Evolutionary conservation across 1,139 yeast genomes (phyloP).

Genomic region (Geotrichum carabidarum): DNA sequence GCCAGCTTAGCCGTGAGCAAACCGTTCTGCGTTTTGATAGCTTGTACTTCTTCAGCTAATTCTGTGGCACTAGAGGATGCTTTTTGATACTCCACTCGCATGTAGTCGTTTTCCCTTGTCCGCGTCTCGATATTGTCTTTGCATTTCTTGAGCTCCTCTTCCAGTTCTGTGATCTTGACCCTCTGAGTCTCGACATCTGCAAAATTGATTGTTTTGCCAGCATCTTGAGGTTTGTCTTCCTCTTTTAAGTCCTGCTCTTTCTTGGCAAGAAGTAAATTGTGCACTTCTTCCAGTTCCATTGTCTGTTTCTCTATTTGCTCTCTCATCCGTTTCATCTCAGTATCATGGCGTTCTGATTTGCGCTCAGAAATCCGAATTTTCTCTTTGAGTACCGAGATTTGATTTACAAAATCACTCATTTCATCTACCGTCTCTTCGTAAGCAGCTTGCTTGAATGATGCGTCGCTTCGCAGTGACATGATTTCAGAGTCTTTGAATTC

Average conservation of each 20-base stretch:
- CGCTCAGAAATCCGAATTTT: conserved; percentile 28
- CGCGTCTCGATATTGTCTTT: conserved; percentile 40
- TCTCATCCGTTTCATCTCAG: conserved; percentile 17
- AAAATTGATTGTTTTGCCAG: conserved; percentile 23
- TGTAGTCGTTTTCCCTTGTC: conserved; percentile 57
- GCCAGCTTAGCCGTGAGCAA: conserved; percentile 35
- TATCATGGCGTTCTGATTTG: conserved; percentile 28
- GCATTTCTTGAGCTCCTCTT: conserved; percentile 40
- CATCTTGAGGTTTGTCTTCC: conserved; percentile 21
- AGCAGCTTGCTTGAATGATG: conserved; percentile 32
- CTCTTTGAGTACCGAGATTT: conserved; percentile 28
- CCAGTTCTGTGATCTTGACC: conserved; percentile 41
- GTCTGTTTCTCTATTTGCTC: conserved; percentile 12
- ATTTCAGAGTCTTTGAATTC: conserved; percentile 32
- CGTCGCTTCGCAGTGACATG: conserved; percentile 34
- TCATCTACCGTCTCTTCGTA: conserved; percentile 44
- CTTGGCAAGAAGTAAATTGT: conserved; percentile 5
- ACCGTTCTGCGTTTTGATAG: conserved; percentile 36
- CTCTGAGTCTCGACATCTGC: conserved; percentile 35
- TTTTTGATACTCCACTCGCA: conserved; percentile 58
- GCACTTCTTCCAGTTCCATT: conserved; percentile 17
- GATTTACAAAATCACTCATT: conserved; percentile 37
- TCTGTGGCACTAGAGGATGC: conserved; percentile 55
- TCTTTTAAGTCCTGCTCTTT: conserved; percentile 14
- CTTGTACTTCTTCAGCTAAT: conserved; percentile 43